Base-by-base conservation (phyloP, 805 yeast species). In the Groenewaldozyma tartarivorans region DNA sequence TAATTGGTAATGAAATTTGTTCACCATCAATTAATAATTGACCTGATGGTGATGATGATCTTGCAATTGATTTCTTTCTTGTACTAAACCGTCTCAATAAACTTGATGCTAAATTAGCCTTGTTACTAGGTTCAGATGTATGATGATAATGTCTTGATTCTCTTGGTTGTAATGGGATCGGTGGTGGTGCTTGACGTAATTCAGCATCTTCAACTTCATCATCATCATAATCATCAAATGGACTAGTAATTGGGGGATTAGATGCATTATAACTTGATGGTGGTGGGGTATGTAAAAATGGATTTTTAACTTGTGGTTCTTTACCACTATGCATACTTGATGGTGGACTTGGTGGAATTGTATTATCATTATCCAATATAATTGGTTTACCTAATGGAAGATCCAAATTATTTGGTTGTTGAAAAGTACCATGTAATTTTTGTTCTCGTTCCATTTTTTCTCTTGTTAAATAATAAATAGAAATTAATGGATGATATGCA, bases 401-500 rank as follows among this genome's bases (percentile, higher is more conserved):
- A 13, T 36, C 20, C 7, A 27, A 39, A 5, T 36, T 36, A 13
- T 35, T 15, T 15, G 18, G 35, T 36, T 39, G 7, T 15, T 9
- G 11, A 9, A 15, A 9, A 7, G 36, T 35, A 24, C 29, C 34
- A 17, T 20, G 4, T 22, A 13, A 16, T 27, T 33, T n/a, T 36
- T 36, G 34, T 62, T 79, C 80, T 42, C 95, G 72, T 54, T 73
- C 77, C 47, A 71, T 57, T 81, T 85, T 83, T 62, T 92, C 98
- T 40, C 76, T 79, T 15, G 87, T 95, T 48, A 92, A 69, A 55
- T 75, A 81, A 58, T 92, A 92, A 30, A 90, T 80, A 4, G 95
- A 85, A 9, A 90, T 64, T 48, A 88, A 68, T 0, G 98, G 97
- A 61, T 88, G 94, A 59, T 74, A 88, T 1, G 88, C 90, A 40